Evolutionary conservation across 2,329 filamentous ascomycete genomes (phyloP).

Genomic region (Bipolaris oryzae): DNA sequence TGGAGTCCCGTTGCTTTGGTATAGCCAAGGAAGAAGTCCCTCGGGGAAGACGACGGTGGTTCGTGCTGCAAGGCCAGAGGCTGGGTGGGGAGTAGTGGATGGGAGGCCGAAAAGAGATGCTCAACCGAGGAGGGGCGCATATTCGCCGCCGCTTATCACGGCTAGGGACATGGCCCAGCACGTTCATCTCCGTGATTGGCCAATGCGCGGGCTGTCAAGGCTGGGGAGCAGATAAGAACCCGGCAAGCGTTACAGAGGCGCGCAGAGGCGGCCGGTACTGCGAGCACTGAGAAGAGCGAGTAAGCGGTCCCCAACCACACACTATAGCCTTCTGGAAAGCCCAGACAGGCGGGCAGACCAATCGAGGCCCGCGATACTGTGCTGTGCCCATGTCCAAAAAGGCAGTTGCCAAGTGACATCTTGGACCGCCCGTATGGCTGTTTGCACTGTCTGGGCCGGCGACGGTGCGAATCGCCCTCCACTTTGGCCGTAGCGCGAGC

Average conservation of each 20-base stretch:
- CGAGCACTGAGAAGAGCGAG: constrained; percentile 24
- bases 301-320: constrained; percentile 24
- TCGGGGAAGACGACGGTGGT: constrained; percentile 39
- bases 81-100: constrained; percentile 36
- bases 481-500: constrained; percentile 36
- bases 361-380: constrained; percentile 23
- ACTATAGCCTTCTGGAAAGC: constrained; percentile 24
- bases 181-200: constrained; percentile 28
- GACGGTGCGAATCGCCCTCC: constrained; percentile 31
- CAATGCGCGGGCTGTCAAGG: constrained; percentile 22
- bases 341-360: constrained; percentile 42
- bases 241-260: constrained; percentile 29
- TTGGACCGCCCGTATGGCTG: constrained; percentile 24
- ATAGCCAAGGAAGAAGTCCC: not conserved
- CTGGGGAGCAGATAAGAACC: constrained; percentile 43
- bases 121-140: constrained; percentile 44
- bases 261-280: constrained; percentile 25
- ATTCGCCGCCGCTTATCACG: constrained; percentile 48
- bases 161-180: constrained; percentile 21
- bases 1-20: constrained; percentile 9
- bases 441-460: constrained; percentile 34
- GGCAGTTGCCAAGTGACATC: constrained; percentile 44
- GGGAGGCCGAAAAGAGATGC: constrained; percentile 35
- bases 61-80: constrained; percentile 23
- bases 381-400: constrained; percentile 36